Evolutionary conservation across 176 grass and related monocot species (phyloP).

Genomic region (Pharus latifolius): DNA sequence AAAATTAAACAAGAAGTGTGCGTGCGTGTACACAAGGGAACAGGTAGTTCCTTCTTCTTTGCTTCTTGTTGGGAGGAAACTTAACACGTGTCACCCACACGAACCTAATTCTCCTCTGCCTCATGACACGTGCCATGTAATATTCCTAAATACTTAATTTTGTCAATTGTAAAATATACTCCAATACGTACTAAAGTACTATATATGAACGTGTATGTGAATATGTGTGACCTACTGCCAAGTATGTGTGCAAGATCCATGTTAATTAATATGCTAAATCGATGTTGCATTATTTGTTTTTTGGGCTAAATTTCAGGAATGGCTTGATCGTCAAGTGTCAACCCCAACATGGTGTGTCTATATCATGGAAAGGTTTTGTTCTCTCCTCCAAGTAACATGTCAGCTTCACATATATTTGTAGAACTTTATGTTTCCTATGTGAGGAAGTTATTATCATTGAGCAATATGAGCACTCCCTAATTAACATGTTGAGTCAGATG

Average conservation of each 20-base stretch:
- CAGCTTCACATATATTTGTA: background rate
- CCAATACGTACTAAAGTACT: too few relatives aligned
- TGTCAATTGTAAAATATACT: too few relatives aligned
- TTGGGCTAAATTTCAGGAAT: background rate
- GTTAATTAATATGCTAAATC: too few relatives aligned
- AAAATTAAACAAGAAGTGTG: background rate
- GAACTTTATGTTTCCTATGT: too few relatives aligned
- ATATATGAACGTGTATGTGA: too few relatives aligned
- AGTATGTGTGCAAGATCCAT: too few relatives aligned
- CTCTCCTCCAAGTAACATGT: background rate
- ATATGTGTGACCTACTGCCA: too few relatives aligned
- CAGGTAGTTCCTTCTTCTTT: slow-evolving; percentile 35
- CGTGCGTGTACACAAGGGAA: slow-evolving; percentile 11
- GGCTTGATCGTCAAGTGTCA: background rate
- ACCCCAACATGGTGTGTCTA: background rate
- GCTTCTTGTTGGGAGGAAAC: slow-evolving; percentile 29
- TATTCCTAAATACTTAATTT: too few relatives aligned
- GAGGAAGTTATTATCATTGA: too few relatives aligned
- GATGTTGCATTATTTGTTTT: too few relatives aligned
- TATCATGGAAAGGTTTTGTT: background rate
- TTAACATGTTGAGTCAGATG: too few relatives aligned
- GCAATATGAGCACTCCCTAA: too few relatives aligned
- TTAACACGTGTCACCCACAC: slow-evolving; percentile 30
- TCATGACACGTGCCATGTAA: slow-evolving; percentile 26
- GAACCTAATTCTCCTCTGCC: slow-evolving; percentile 62